phyloP scores from a whole-genome alignment of 345 rosid species.

The Cochlearia excelsa region DNA sequence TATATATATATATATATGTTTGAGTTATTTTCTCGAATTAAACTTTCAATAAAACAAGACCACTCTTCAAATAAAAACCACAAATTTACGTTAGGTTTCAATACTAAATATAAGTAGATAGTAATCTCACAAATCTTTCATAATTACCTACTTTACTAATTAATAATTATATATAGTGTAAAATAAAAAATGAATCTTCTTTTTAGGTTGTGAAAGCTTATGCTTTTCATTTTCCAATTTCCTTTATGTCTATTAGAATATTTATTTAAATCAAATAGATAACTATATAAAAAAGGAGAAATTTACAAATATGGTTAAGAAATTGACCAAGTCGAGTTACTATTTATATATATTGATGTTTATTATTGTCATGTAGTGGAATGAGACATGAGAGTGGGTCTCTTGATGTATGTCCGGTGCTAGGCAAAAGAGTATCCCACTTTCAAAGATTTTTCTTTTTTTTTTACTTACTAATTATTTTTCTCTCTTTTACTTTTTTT shows the following conservation, averaged over 20 bases:
- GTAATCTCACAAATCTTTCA: neutral
- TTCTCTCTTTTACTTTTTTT: too few relatives aligned
- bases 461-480: conserved; percentile 27
- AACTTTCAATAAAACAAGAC: neutral
- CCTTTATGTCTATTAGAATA: too few relatives aligned
- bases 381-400: conserved; percentile 46
- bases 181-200: too few relatives aligned
- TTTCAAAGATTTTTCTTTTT: conserved; percentile 32
- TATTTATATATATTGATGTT: conserved; percentile 23
- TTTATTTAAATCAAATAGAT: neutral
- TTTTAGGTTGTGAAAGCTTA: too few relatives aligned
- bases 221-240: too few relatives aligned
- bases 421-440: conserved; percentile 68
- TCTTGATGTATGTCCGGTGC: conserved; percentile 48
- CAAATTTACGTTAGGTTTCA: neutral
- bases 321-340: conserved; percentile 34
- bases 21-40: neutral
- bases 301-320: conserved; percentile 32
- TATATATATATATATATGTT: too few relatives aligned
- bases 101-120: neutral
- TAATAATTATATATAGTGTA: too few relatives aligned
- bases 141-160: too few relatives aligned
- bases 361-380: conserved; percentile 26
- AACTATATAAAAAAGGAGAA: conserved; percentile 14
- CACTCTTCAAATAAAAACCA: neutral